Evolutionary conservation across 371 early-diverging fungal genomes (phyloP).

Genomic region (Mucor velutinosus): DNA sequence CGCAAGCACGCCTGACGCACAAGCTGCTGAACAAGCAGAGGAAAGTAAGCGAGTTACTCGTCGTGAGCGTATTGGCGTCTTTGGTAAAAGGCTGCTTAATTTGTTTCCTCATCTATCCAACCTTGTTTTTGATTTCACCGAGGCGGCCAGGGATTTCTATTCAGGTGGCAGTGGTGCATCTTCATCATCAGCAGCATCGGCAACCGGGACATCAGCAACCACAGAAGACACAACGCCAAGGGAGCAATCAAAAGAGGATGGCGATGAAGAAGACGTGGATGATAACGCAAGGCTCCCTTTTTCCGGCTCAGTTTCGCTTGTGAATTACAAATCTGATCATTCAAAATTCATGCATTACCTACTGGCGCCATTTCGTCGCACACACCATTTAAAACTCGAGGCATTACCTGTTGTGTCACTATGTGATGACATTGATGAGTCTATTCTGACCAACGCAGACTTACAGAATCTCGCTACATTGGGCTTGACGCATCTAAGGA

Average conservation of each 20-base stretch:
- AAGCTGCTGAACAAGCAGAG: not conserved
- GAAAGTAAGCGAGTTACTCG: not conserved
- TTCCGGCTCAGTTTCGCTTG: conserved; percentile 17
- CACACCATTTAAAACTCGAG: conserved; percentile 16
- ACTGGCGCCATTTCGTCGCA: conserved; percentile 20
- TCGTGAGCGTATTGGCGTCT: conserved; percentile 7
- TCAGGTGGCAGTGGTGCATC: not conserved
- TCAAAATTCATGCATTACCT: conserved; percentile 12
- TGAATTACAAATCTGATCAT: conserved; percentile 25
- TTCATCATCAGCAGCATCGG: not conserved
- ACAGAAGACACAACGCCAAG: too few relatives aligned
- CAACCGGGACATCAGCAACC: not conserved
- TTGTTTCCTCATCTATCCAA: conserved; percentile 23
- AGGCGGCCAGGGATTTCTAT: conserved; percentile 11
- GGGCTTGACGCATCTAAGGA: conserved; percentile 2
- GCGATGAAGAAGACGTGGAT: not conserved
- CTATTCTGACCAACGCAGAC: conserved; percentile 25
- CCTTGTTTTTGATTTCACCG: conserved; percentile 11
- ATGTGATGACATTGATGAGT: conserved; percentile 34
- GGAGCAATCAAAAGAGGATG: not conserved
- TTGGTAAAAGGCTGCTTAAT: conserved; percentile 10
- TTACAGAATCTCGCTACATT: conserved; percentile 16
- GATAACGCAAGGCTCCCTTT: conserved; percentile 7
- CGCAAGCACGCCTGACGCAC: conserved; percentile 9
- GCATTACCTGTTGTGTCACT: conserved; percentile 24